Evolutionary conservation across 148 eudicot species (phyloP).

Genomic region (Fagopyrum esculentum): DNA sequence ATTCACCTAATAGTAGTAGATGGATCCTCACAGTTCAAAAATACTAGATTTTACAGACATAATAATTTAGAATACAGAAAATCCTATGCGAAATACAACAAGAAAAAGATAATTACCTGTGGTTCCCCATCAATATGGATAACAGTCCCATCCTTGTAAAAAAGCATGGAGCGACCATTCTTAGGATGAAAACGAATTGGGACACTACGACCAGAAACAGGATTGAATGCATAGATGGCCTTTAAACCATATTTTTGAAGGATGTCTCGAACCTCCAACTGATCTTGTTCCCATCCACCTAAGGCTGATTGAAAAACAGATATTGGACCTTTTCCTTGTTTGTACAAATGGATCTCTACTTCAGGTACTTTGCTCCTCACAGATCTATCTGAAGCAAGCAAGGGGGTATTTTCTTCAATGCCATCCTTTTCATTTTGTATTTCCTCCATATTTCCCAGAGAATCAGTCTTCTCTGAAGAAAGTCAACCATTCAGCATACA

Average conservation of each 20-base stretch:
- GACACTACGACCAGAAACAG: constrained; percentile 54
- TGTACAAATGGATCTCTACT: constrained; percentile 52
- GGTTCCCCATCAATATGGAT: constrained; percentile 78
- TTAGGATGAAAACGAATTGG: constrained; percentile 70
- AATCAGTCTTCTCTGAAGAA: neutral
- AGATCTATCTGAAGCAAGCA: constrained; percentile 19
- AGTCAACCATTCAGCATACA: neutral
- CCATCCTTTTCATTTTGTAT: constrained; percentile 3
- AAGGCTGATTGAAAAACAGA: constrained; percentile 43
- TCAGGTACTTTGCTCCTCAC: constrained; percentile 69
- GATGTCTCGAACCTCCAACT: constrained; percentile 67
- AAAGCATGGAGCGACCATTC: constrained; percentile 72
- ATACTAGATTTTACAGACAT: neutral
- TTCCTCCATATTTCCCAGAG: neutral
- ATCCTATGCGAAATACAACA: too few relatives aligned
- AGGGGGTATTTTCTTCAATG: constrained; percentile 10
- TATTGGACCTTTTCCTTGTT: constrained; percentile 73
- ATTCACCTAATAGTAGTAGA: neutral
- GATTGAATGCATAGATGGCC: constrained; percentile 61
- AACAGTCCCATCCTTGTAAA: constrained; percentile 59
- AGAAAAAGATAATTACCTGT: constrained; percentile 39
- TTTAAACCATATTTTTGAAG: constrained; percentile 65
- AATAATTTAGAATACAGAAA: too few relatives aligned
- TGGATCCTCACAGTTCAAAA: neutral
- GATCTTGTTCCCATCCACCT: constrained; percentile 91